Percentiles rank a stretch among this genome's conserved stretches.
Evolutionary conservation across 768 basidiomycete species (phyloP).

Genomic region (Rhizopogon salebrosus): DNA sequence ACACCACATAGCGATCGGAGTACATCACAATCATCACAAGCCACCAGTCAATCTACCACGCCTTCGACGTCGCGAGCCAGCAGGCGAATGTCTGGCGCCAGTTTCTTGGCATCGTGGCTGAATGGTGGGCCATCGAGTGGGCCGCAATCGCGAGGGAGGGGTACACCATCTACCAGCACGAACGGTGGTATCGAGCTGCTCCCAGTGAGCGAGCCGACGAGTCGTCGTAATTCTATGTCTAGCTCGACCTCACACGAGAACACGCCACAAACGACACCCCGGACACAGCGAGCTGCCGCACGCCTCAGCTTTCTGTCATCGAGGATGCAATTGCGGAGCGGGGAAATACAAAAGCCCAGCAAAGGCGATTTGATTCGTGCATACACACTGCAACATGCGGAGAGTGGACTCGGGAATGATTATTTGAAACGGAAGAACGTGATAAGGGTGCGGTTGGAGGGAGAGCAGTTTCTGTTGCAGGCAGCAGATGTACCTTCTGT

Average conservation of each 20-base stretch:
- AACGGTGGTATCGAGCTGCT: constrained; percentile 17
- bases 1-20: constrained; percentile 9
- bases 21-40: constrained; percentile 21
- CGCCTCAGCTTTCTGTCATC: constrained; percentile 18
- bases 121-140: constrained; percentile 6
- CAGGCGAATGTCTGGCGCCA: constrained; percentile 24
- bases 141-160: constrained; percentile 8
- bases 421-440: constrained; percentile 93
- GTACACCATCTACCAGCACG: background rate
- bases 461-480: constrained; percentile 95
- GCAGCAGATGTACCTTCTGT: constrained; percentile 78
- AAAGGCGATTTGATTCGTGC: constrained; percentile 51
- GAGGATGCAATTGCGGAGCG: constrained; percentile 10
- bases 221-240: constrained; percentile 13
- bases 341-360: constrained; percentile 37
- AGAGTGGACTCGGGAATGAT: constrained; percentile 93
- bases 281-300: constrained; percentile 15
- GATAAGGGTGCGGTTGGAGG: constrained; percentile 85
- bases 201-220: constrained; percentile 17
- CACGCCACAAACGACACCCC: constrained; percentile 7
- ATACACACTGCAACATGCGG: constrained; percentile 85
- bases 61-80: constrained; percentile 12
- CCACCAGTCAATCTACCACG: constrained; percentile 9
- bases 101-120: constrained; percentile 24
- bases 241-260: constrained; percentile 11